These are phyloP conservation scores for Fusarium palustre DNA, from an alignment of 2,329 filamentous ascomycete species.

Conservation along the genomic window DNA sequence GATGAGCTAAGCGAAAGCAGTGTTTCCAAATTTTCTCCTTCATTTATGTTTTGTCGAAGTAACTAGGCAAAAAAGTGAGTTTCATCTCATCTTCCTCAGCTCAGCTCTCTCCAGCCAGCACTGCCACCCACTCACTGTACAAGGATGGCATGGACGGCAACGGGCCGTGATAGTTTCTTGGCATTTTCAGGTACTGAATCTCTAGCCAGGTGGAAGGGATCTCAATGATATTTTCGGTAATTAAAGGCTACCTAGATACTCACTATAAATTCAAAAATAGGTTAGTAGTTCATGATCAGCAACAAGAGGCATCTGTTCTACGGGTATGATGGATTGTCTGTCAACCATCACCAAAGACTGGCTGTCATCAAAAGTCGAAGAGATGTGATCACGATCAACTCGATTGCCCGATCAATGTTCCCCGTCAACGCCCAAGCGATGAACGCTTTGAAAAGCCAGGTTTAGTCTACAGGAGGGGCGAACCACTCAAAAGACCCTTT, in stretches of 20 bases:
- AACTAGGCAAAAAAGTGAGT: not conserved
- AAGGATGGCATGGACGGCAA: slow-evolving; percentile 28
- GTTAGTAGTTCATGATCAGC: not conserved
- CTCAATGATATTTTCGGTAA: slow-evolving; percentile 3
- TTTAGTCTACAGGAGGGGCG: slow-evolving; percentile 22
- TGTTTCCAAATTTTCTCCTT: not conserved
- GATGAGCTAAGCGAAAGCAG: not conserved
- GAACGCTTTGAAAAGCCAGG: slow-evolving; percentile 6
- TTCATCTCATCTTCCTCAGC: slow-evolving; percentile 6
- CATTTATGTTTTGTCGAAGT: not conserved
- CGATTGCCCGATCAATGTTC: not conserved
- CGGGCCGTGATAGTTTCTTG: slow-evolving; percentile 34
- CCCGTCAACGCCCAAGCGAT: not conserved
- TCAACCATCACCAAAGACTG: not conserved
- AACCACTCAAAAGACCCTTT: slow-evolving; percentile 9
- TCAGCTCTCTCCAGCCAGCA: slow-evolving; percentile 17
- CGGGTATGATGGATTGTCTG: not conserved
- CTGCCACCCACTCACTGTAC: slow-evolving; percentile 24
- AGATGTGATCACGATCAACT: not conserved
- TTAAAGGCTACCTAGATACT: not conserved
- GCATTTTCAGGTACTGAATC: slow-evolving; percentile 17
- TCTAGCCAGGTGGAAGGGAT: not conserved
- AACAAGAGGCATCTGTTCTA: not conserved
- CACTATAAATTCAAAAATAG: not conserved
- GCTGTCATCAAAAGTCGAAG: not conserved